Evolutionary conservation across 164 flowering plant species (phyloP).

Genomic region (Vitis rotundifolia): DNA sequence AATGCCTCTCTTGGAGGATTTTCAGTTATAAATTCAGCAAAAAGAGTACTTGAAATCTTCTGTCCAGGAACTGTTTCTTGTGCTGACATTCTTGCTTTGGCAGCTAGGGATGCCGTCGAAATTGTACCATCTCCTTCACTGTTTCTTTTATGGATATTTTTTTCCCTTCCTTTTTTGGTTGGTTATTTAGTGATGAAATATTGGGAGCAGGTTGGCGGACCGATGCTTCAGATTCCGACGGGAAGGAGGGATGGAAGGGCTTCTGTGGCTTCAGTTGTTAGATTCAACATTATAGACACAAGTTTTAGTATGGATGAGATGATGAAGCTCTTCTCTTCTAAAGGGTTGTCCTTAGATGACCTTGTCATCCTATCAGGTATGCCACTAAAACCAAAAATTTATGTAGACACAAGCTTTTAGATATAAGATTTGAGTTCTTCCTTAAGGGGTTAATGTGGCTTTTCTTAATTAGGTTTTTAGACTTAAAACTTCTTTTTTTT

Average conservation of each 20-base stretch:
- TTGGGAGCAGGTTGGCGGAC: conserved; percentile 66
- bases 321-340: conserved; percentile 59
- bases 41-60: conserved; percentile 59
- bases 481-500: too few species aligned
- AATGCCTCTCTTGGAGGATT: conserved; percentile 74
- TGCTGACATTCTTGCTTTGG: conserved; percentile 75
- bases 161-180: background rate
- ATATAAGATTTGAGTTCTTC: too few species aligned
- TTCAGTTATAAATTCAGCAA: conserved; percentile 61
- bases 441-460: too few species aligned
- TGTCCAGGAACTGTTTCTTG: conserved; percentile 82
- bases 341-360: conserved; percentile 74
- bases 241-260: conserved; percentile 74
- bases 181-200: background rate
- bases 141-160: background rate
- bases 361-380: conserved; percentile 76
- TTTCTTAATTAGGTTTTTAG: too few species aligned
- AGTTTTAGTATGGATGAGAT: conserved; percentile 70
- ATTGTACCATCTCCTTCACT: conserved; percentile 33
- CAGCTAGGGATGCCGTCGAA: conserved; percentile 80
- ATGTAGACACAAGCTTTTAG: too few species aligned
- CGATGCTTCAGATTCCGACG: conserved; percentile 53
- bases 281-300: conserved; percentile 76
- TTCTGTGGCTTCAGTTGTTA: conserved; percentile 58
- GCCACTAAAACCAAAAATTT: background rate